Base-by-base conservation (phyloP, 495 filamentous ascomycete species). In the Neurospora sp. region DNA sequence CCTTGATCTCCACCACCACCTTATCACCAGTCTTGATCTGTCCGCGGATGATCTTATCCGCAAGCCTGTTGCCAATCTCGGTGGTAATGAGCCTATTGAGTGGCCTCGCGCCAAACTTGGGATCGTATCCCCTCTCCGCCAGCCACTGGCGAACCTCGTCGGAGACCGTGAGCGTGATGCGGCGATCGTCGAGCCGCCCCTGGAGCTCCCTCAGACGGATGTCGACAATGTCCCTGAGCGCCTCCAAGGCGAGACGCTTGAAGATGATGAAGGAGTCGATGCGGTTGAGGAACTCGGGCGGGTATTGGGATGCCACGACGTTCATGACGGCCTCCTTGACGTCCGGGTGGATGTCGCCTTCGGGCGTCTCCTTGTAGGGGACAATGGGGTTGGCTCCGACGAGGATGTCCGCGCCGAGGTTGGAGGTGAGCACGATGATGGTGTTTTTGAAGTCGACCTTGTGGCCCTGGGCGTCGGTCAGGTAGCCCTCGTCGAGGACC, bases 231-330 rank as follows among this genome's bases (percentile, higher is more conserved):
- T 96, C 96, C 8, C 94, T 85, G 37, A 98, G 88, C 61, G 96
- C 94, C 35, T 87, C 85, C 22, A 86, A 83, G 0, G 92, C 93
- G 3, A 98, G 88, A 9, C 94, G 88, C 78, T 91, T 92, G 87
- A 98, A 98, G 78, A 98, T 85, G 81, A 98, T 97, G 83, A 98
- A 97, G 71, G 96, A 94, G 81, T 98, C 96, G 70, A 98, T 93
- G 8, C 96, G 89, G 82, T 99, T 98, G 70, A 98, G 86, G 85
- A 98, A 99, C 79, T 98, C 95, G 14, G 96, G 96, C 6, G 94
- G 87, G 79, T 98, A 97, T 84, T 84, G 76, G 0, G 82, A 73
- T 16, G 90, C 83, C 3, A 99, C 94, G n/a, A 97, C 89, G 79
- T 97, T 91, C 89, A 98, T 92, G 48, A 98, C 93, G 1, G 92